Evolutionary conservation across 805 yeast genomes (phyloP), one percentile per base, ranked within the genome.

Genomic region (Hyphopichia homilentoma): DNA sequence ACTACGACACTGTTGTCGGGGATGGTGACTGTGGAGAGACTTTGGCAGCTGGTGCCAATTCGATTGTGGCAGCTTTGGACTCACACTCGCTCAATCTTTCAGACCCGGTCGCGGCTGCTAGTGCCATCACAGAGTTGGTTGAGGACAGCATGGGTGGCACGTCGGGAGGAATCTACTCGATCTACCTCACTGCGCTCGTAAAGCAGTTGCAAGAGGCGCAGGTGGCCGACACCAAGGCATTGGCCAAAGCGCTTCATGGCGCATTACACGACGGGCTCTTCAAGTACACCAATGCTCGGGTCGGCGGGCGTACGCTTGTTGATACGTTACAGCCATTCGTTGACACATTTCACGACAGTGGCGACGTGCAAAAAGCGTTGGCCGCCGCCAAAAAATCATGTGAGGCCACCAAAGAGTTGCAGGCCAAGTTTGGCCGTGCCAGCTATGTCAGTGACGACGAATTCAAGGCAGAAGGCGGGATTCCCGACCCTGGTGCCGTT

Each of bases 11-110:
- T 2, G 70, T 79, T 44, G 96, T 90, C 1, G 97, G 97, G 36
- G 97, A 89, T 56, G 97, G 97, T 47, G 97, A 89, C 54, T 89
- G 97, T 61, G 97, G 97, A 25, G 93, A 86, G 48, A 89, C 97
- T 1, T 63, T 89, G 39, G 85, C 79, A 9, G 72, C 77, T 16
- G 97, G 97, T 24, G 93, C 88, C 18, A 70, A 79, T 34, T 88
- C 84, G 1, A 73, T 89, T 26, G 57, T 77, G 27, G 61, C 69
- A 7, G 75, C 77, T 14, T 59, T 86, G 29, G 45, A 57, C 6
- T 58, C 56, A n/a, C 54, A 57, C 29, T 36, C 48, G 25, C 32
- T 38, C 6, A 32, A 40, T 25, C 43, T 70, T 24, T 29, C 48
- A 12, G 81, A 75, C 41, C 79, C 75, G 4, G 78, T 74, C 12